Conservation (phyloP, 495 filamentous ascomycete genomes). For the Wilcoxina mikolae region DNA sequence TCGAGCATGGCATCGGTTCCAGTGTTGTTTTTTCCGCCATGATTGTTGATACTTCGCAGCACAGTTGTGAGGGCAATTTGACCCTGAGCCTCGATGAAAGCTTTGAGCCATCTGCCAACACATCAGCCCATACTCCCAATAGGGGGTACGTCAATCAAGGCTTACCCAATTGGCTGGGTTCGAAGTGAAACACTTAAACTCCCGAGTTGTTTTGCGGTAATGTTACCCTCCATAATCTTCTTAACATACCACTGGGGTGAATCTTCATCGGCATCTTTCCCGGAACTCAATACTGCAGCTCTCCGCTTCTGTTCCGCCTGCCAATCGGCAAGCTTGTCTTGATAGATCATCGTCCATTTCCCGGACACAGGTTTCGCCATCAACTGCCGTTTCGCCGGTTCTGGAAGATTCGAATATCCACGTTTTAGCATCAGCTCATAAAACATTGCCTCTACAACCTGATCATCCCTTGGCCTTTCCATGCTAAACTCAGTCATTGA, state of each 20-base stretch:
- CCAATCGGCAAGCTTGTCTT: slow-evolving; percentile 82
- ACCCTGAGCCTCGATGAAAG: slow-evolving; percentile 93
- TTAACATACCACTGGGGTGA: slow-evolving; percentile 97
- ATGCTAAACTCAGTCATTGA: slow-evolving; percentile 46
- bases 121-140: slow-evolving; percentile 11
- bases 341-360: slow-evolving; percentile 95
- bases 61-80: slow-evolving; percentile 93
- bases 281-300: slow-evolving; percentile 44
- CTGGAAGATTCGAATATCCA: slow-evolving; percentile 92
- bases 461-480: slow-evolving; percentile 62
- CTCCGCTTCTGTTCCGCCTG: slow-evolving; percentile 86
- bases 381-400: slow-evolving; percentile 90
- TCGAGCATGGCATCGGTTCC: slow-evolving; percentile 41
- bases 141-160: neutral
- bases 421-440: slow-evolving; percentile 90
- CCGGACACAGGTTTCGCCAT: slow-evolving; percentile 79
- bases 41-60: slow-evolving; percentile 72
- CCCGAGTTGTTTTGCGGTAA: slow-evolving; percentile 77
- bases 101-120: slow-evolving; percentile 62
- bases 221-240: slow-evolving; percentile 89
- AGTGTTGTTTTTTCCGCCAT: slow-evolving; percentile 55
- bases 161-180: slow-evolving; percentile 79
- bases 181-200: slow-evolving; percentile 85
- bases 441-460: slow-evolving; percentile 81
- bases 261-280: slow-evolving; percentile 68